Percentiles rank a stretch among this genome's conserved stretches.
Evolutionary conservation across 1,139 yeast species (phyloP).

Genomic region (Suhomyces yuchorum): DNA sequence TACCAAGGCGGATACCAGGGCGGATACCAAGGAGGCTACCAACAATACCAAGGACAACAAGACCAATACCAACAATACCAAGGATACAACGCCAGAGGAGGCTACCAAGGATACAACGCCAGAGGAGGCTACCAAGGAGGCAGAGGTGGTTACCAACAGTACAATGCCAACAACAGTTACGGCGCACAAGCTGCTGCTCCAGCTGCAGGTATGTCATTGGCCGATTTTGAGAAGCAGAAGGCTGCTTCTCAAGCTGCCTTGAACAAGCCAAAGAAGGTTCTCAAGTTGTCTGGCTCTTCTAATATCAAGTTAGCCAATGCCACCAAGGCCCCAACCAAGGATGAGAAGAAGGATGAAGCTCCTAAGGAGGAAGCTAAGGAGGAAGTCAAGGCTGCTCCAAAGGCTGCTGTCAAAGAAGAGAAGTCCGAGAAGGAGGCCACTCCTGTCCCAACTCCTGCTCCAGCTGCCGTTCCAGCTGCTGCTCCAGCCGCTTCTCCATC

Average conservation of each 20-base stretch:
- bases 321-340: constrained; percentile 39
- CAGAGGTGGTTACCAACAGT: constrained; percentile 28
- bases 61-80: constrained; percentile 7
- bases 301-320: constrained; percentile 70
- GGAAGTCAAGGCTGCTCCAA: not conserved
- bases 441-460: constrained; percentile 18
- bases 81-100: constrained; percentile 3
- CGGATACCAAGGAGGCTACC: constrained; percentile 12
- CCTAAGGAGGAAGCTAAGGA: not conserved
- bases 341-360: constrained; percentile 19
- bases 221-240: constrained; percentile 81
- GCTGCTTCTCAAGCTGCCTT: constrained; percentile 39
- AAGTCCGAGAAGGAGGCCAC: constrained; percentile 18
- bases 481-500: constrained; percentile 21
- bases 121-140: constrained; percentile 22
- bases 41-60: constrained; percentile 16
- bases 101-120: constrained; percentile 19
- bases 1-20: constrained; percentile 7
- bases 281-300: constrained; percentile 66
- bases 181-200: constrained; percentile 31
- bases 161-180: constrained; percentile 27
- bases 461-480: constrained; percentile 20
- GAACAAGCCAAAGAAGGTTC: constrained; percentile 60
- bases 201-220: constrained; percentile 77
- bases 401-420: not conserved